Percentiles rank a stretch among this genome's conserved stretches.
These are phyloP conservation scores for Aspergillus uvarum DNA, from an alignment of 2,329 filamentous ascomycete genomes.

Conservation along the genomic window DNA sequence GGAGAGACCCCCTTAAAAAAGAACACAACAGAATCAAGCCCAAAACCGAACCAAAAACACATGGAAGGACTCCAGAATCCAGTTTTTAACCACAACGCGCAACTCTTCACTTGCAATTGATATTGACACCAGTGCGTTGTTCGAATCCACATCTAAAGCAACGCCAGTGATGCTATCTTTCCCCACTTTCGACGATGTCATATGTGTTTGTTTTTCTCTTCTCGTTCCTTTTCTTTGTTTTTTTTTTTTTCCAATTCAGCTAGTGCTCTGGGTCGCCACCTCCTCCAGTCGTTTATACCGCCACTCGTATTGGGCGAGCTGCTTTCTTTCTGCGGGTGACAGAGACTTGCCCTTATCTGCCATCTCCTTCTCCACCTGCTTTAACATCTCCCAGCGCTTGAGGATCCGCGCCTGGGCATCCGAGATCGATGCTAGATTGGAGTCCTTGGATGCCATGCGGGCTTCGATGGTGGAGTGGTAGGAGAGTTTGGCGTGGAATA, in stretches of 20 bases:
- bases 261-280: constrained; percentile 27
- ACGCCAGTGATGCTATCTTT: constrained; percentile 28
- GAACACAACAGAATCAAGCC: background rate
- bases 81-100: background rate
- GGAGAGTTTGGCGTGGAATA: constrained; percentile 37
- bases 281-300: constrained; percentile 36
- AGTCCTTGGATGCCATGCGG: constrained; percentile 33
- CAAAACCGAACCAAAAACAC: background rate
- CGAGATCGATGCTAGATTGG: constrained; percentile 34
- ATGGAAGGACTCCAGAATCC: background rate
- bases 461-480: constrained; percentile 38
- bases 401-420: constrained; percentile 36
- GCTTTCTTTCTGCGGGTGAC: constrained; percentile 31
- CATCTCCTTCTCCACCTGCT: constrained; percentile 35
- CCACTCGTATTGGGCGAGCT: constrained; percentile 37
- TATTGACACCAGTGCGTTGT: constrained; percentile 3
- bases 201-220: background rate
- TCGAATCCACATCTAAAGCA: constrained; percentile 24
- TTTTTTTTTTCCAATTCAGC: constrained; percentile 6
- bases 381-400: constrained; percentile 38
- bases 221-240: background rate
- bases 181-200: background rate
- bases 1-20: background rate
- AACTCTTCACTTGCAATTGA: background rate
- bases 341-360: constrained; percentile 33